A percentile compares a stretch with the other conserved stretches of the same genome.
These are phyloP conservation scores for Excoecaria agallocha DNA, from an alignment of 345 rosid genomes.

Conservation along the genomic window DNA sequence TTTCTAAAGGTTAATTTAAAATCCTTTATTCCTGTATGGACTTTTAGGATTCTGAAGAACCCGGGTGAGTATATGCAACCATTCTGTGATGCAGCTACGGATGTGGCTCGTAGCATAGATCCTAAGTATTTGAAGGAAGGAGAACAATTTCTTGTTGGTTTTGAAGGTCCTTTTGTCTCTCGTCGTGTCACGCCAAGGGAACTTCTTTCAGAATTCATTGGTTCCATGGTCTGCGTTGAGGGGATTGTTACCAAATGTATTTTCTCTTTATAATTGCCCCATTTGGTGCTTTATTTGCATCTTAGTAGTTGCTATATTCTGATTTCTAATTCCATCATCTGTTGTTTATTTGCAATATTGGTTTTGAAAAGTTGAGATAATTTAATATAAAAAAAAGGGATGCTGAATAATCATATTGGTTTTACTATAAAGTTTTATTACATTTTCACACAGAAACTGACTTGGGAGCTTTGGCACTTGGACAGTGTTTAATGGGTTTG, in stretches of 20 bases:
- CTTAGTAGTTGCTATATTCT: not conserved
- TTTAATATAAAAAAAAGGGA: not conserved
- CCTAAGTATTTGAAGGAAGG: constrained; percentile 82
- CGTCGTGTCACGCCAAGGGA: constrained; percentile 91
- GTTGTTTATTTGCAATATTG: not conserved
- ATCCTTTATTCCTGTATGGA: not conserved
- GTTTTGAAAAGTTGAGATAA: not conserved
- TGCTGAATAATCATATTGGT: not conserved
- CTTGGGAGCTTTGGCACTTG: not conserved
- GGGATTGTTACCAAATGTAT: constrained; percentile 97
- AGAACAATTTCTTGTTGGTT: constrained; percentile 76
- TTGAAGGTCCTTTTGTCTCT: constrained; percentile 95
- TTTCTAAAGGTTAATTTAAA: not conserved
- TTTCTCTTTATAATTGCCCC: not conserved
- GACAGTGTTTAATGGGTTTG: not conserved
- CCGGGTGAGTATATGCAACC: constrained; percentile 90
- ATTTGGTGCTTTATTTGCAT: not conserved
- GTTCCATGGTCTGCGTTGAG: constrained; percentile 92
- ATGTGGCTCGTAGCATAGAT: constrained; percentile 63
- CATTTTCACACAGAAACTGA: not conserved
- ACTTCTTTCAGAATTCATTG: constrained; percentile 89
- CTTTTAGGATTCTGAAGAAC: constrained; percentile 62
- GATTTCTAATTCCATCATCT: not conserved
- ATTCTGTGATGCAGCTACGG: constrained; percentile 89
- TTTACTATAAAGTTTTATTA: not conserved